Percentiles rank a stretch among this genome's conserved stretches.
phyloP scores from a whole-genome alignment of 176 grass and related monocot genomes.

The Carex myosuroides region DNA sequence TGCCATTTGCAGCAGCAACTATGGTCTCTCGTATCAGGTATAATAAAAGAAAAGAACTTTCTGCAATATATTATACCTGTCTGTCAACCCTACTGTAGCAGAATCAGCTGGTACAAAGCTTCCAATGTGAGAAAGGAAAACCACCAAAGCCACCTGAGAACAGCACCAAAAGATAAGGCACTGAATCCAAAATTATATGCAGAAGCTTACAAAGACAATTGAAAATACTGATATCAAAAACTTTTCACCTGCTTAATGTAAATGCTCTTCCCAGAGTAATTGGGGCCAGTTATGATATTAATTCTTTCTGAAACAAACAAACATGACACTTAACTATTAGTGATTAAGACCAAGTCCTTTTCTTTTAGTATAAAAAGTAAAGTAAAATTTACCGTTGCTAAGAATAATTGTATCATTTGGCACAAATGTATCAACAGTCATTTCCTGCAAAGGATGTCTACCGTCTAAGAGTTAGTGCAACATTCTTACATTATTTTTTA shows the following conservation, averaged over 20 bases:
- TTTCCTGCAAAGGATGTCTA: constrained; percentile 99
- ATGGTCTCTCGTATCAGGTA: background rate
- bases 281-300: constrained; percentile 93
- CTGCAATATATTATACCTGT: constrained; percentile 49
- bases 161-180: constrained; percentile 14
- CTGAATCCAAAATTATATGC: constrained; percentile 5
- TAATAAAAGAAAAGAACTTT: background rate
- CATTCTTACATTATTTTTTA: background rate
- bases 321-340: background rate
- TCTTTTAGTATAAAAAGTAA: background rate
- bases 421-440: constrained; percentile 93
- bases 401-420: constrained; percentile 83
- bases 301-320: constrained; percentile 65
- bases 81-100: constrained; percentile 78
- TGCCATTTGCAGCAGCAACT: background rate
- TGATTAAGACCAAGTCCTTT: background rate
- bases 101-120: constrained; percentile 98
- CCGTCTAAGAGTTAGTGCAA: constrained; percentile 20
- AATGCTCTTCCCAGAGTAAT: constrained; percentile 98
- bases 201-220: constrained; percentile 11
- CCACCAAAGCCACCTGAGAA: constrained; percentile 90
- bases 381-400: constrained; percentile 38
- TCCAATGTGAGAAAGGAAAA: constrained; percentile 98
- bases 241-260: constrained; percentile 86
- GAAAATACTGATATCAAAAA: constrained; percentile 9